Percentiles rank a stretch among this genome's conserved stretches.
These are phyloP conservation scores for Melampsora americana DNA, from an alignment of 1,284 basidiomycete genomes.

Conservation along the genomic window DNA sequence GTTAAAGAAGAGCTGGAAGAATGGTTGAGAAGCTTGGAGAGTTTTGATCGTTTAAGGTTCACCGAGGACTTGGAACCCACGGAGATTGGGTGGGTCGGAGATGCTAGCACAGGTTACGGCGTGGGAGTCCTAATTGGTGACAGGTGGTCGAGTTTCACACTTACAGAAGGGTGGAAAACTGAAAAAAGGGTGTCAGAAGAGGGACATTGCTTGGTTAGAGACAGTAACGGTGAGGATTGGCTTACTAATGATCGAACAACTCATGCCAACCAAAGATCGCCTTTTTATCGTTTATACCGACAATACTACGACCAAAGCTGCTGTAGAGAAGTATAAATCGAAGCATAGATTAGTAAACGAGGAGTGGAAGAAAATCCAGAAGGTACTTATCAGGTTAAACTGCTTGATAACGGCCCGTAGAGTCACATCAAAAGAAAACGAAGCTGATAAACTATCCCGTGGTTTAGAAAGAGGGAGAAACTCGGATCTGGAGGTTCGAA, in stretches of 20 bases:
- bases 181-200: neutral
- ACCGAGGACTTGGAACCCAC: too few species aligned
- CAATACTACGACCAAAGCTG: slow-evolving; percentile 16
- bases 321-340: slow-evolving; percentile 8
- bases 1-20: too few species aligned
- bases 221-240: neutral
- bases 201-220: neutral
- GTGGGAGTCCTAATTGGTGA: neutral
- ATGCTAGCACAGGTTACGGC: neutral
- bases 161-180: neutral
- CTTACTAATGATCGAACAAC: neutral
- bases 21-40: too few species aligned
- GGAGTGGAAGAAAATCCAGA: slow-evolving; percentile 13
- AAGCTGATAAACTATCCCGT: neutral
- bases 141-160: slow-evolving; percentile 2
- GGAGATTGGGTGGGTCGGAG: too few species aligned
- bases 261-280: neutral
- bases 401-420: neutral
- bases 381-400: neutral
- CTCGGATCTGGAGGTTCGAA: too few species aligned
- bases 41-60: too few species aligned
- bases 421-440: neutral
- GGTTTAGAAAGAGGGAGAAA: too few species aligned
- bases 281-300: neutral
- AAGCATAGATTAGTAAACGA: neutral